Evolutionary conservation across 768 basidiomycete genomes (phyloP), one percentile per base, ranked within the genome.

Genomic region (Cystofilobasidium bisporidii): DNA sequence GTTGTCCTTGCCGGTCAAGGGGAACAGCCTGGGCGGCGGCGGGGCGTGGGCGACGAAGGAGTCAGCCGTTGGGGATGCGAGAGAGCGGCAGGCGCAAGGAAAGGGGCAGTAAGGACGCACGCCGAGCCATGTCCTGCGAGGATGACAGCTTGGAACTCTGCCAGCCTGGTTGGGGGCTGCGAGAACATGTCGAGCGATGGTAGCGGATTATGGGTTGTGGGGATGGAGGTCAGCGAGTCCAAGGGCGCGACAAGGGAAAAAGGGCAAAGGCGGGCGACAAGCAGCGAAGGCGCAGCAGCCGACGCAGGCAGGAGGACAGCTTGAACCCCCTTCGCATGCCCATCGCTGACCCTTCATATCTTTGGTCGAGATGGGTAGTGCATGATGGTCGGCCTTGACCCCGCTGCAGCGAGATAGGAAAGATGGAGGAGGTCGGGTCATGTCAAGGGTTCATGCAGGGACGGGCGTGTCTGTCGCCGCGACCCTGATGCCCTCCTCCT

Each of bases 121-220:
- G 87, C 86, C 73, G 88, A 86, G n/a, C 93, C 93, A 79, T 91
- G 91, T 40, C 93, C 93, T 33, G 90, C 88, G 17, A 96, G 81
- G 32, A 96, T 80, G 24, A 97, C 85, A 0, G 89, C 93, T 61
- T 88, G 83, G 75, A 96, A 96, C 76, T 96, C 93, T 47, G 63
- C 55, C 10, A 36, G 62, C 15, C 67, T 22, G 14, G 50, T 48
- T 28, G 61, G 43, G 20, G 48, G 55, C 45, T 61, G 43, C 11
- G 67, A 68, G 45, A 68, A 68, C 67, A 68, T 68, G 26, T 20
- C 10, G 30, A 36, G 28, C 20, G 11, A 59, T 41, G 40, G 9
- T 9, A 41, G 40, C 9, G 40, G 40, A 50, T 50, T 8, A 6
- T 50, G 50, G 9, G 22, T 9, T 12, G 50, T 5, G 30, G 14